Conservation (phyloP, 768 basidiomycete species). For the Udeniomyces megalosporus region DNA sequence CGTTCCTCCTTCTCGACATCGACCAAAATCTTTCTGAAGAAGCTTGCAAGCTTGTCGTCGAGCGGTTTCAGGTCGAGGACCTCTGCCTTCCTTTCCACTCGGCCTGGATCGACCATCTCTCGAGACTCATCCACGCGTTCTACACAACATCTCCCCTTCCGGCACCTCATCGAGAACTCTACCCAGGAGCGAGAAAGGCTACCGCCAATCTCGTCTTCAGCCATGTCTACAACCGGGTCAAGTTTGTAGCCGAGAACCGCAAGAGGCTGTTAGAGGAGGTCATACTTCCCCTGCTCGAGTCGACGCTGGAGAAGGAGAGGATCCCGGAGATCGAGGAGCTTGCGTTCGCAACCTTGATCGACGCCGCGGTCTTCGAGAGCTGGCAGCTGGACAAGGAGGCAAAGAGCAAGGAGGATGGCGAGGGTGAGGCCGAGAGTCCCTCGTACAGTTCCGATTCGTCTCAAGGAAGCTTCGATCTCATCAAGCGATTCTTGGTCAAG, state of each 20-base stretch:
- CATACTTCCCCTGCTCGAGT: constrained; percentile 30
- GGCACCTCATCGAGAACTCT: neutral
- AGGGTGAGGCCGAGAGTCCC: neutral
- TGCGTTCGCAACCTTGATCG: constrained; percentile 24
- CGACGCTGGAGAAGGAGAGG: constrained; percentile 24
- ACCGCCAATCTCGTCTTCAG: constrained; percentile 23
- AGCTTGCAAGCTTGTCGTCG: constrained; percentile 23
- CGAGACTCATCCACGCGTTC: constrained; percentile 25
- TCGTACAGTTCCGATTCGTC: neutral
- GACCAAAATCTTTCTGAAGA: constrained; percentile 23
- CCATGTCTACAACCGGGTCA: constrained; percentile 26
- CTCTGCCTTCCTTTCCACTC: constrained; percentile 26
- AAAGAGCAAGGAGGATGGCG: neutral
- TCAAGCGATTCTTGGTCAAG: constrained; percentile 20
- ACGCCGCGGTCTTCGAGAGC: constrained; percentile 26
- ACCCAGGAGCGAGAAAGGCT: neutral
- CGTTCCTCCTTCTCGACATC: constrained; percentile 28
- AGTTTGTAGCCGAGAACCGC: constrained; percentile 23
- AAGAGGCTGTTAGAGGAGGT: constrained; percentile 25
- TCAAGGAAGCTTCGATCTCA: constrained; percentile 20
- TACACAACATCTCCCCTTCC: constrained; percentile 17
- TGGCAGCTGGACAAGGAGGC: constrained; percentile 26
- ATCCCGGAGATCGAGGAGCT: constrained; percentile 26
- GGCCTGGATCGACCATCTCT: constrained; percentile 28
- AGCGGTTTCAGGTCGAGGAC: constrained; percentile 25